A percentile compares a stretch with the other conserved stretches of the same genome.
phyloP scores from a whole-genome alignment of 2,329 filamentous ascomycete species.

The Dactylellina haptotyla region DNA sequence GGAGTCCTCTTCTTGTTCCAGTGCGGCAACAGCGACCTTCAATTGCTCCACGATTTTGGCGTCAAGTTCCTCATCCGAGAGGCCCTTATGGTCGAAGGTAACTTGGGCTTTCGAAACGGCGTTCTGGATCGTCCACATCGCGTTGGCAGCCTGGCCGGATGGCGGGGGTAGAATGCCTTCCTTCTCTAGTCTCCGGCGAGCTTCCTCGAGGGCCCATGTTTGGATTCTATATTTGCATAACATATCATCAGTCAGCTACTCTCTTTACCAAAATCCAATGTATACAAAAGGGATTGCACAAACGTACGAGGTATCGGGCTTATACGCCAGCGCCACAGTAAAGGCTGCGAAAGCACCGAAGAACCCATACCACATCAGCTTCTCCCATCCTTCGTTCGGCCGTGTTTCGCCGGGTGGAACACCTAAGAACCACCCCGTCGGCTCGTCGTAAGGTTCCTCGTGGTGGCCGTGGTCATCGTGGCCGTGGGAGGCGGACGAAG shows the following conservation, averaged over 20 bases:
- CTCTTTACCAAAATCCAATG: background rate
- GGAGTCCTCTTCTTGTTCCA: conserved; percentile 46
- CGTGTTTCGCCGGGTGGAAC: conserved; percentile 95
- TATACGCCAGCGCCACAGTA: conserved; percentile 87
- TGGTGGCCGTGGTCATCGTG: conserved; percentile 65
- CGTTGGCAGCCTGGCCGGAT: conserved; percentile 50
- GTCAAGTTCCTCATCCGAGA: conserved; percentile 48
- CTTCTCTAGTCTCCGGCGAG: conserved; percentile 89
- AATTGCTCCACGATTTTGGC: conserved; percentile 46
- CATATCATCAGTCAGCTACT: background rate
- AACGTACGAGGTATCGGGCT: conserved; percentile 98
- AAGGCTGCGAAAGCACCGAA: conserved; percentile 78
- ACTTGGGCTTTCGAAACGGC: conserved; percentile 31
- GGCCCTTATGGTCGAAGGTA: conserved; percentile 31
- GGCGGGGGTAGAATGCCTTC: conserved; percentile 85
- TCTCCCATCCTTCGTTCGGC: conserved; percentile 97
- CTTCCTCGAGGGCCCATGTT: conserved; percentile 98
- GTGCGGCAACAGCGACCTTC: conserved; percentile 32
- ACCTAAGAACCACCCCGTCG: conserved; percentile 90
- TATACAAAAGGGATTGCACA: background rate
- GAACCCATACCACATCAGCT: conserved; percentile 83
- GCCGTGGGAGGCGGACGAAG: conserved; percentile 45
- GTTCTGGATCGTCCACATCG: conserved; percentile 52
- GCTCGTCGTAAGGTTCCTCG: conserved; percentile 86
- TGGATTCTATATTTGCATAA: conserved; percentile 88